Evolutionary conservation across 2,329 filamentous ascomycete genomes (phyloP), one percentile per base, ranked within the genome.

Genomic region (Exophiala calicioides): DNA sequence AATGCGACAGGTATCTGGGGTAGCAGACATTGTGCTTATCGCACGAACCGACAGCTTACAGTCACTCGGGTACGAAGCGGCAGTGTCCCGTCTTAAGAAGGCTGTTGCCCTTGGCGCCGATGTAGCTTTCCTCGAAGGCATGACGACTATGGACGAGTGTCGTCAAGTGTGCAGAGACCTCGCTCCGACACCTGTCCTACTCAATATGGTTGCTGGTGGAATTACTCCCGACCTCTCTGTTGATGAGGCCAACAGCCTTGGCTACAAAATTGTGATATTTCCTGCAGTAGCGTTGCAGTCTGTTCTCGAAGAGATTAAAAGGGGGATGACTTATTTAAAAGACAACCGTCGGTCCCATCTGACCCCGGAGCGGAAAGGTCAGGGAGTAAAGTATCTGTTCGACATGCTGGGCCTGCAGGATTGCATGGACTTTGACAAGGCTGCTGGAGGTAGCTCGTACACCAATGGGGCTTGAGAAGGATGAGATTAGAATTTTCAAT

Each of bases 201-300:
- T 71, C 38, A 73, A 73, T 53, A 71, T 70, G 61, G 69, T 72
- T 7, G 66, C 69, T 55, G 65, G 68, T 46, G 69, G 69, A 8
- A 58, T 63, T 5, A 69, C 65, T 20, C 68, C 69, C 15, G 56
- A 58, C 5, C 61, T 70, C 13, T 61, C 67, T 13, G 62, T 61
- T 3, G 52, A 57, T 12, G 68, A 71, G 47, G 68, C 69, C 3
- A 46, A 57, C 24, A 61, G 68, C 51, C 52, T 72, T 33, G 69
- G 69, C 0, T 72, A 71, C 50, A 60, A 60, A 2, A 64, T 72
- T 15, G 68, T 72, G 29, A 71, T 72, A 45, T 71, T 66, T 52
- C 65, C 68, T 0, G 66, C 69, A 51, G 66, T 65, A 12, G 61
- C 63, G 6, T 42, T 70, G 30, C 66, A 63, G 1, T 66, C 68